Evolutionary conservation across 768 basidiomycete genomes (phyloP).

Genomic region (Suillus occidentalis): DNA sequence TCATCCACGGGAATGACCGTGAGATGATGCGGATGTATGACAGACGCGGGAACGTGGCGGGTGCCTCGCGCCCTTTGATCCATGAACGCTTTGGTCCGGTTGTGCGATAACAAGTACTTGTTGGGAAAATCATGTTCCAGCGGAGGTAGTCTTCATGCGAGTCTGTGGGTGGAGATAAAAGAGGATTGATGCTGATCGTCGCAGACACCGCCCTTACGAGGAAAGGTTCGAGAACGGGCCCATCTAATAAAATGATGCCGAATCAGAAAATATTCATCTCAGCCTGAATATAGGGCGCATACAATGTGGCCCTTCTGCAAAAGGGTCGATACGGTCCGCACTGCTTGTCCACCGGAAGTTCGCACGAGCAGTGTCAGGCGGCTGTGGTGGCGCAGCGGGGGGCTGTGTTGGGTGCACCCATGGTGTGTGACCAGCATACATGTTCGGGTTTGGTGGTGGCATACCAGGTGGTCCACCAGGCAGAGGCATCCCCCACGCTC

Average conservation of each 20-base stretch:
- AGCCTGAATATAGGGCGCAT: slow-evolving; percentile 17
- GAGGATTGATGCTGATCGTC: slow-evolving; percentile 55
- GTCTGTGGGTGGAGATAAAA: slow-evolving; percentile 50
- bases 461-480: slow-evolving; percentile 18
- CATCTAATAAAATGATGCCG: slow-evolving; percentile 43
- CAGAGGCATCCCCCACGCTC: slow-evolving; percentile 24
- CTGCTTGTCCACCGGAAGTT: slow-evolving; percentile 30
- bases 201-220: slow-evolving; percentile 51
- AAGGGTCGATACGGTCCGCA: slow-evolving; percentile 35
- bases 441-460: slow-evolving; percentile 23
- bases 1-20: slow-evolving; percentile 53
- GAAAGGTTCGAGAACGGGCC: slow-evolving; percentile 69
- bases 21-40: slow-evolving; percentile 53
- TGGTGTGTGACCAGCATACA: slow-evolving; percentile 23
- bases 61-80: slow-evolving; percentile 61
- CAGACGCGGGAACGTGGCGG: slow-evolving; percentile 66
- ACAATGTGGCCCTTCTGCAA: slow-evolving; percentile 45
- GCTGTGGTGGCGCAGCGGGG: slow-evolving; percentile 20
- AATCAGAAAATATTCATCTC: slow-evolving; percentile 12
- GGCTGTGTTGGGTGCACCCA: slow-evolving; percentile 27
- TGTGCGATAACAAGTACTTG: slow-evolving; percentile 60
- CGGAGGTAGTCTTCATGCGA: slow-evolving; percentile 51
- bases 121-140: slow-evolving; percentile 75
- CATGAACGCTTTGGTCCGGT: slow-evolving; percentile 64
- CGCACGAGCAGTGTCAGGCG: slow-evolving; percentile 27